Evolutionary conservation across 192 early-diverging fungal genomes (phyloP).

Genomic region (Chytriomyces sp.): DNA sequence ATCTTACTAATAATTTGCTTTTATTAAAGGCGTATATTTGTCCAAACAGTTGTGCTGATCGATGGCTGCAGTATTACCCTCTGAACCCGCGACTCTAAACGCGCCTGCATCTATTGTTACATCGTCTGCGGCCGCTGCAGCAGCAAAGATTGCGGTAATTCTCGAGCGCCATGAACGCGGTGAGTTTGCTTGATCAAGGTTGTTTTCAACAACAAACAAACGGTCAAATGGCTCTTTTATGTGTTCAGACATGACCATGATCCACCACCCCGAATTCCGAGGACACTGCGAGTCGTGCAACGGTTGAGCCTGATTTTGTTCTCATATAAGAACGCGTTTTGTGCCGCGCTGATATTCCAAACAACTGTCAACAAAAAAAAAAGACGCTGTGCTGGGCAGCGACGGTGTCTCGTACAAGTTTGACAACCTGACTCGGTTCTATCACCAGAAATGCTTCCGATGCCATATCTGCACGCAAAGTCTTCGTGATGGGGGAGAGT

Average conservation of each 20-base stretch:
- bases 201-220: neutral
- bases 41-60: too few relatives aligned
- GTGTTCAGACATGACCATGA: conserved; percentile 24
- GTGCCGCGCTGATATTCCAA: neutral
- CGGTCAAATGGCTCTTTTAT: neutral
- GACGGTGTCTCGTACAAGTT: conserved; percentile 36
- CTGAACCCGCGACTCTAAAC: too few relatives aligned
- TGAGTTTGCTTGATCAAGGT: neutral
- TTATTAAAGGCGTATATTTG: too few relatives aligned
- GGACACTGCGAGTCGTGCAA: conserved; percentile 22
- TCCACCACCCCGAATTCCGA: conserved; percentile 32
- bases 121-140: neutral
- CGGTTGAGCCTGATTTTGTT: neutral
- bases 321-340: neutral
- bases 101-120: neutral
- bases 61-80: too few relatives aligned
- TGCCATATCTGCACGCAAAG: conserved; percentile 14
- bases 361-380: too few relatives aligned
- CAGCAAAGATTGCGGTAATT: conserved; percentile 1
- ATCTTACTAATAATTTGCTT: too few relatives aligned
- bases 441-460: conserved; percentile 32
- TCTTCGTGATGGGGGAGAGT: conserved; percentile 28
- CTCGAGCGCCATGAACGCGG: conserved; percentile 12
- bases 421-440: conserved; percentile 18
- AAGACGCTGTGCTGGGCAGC: conserved; percentile 26